Conservation (phyloP, 352 stramenopile genomes). For the Globisporangium nunn region DNA sequence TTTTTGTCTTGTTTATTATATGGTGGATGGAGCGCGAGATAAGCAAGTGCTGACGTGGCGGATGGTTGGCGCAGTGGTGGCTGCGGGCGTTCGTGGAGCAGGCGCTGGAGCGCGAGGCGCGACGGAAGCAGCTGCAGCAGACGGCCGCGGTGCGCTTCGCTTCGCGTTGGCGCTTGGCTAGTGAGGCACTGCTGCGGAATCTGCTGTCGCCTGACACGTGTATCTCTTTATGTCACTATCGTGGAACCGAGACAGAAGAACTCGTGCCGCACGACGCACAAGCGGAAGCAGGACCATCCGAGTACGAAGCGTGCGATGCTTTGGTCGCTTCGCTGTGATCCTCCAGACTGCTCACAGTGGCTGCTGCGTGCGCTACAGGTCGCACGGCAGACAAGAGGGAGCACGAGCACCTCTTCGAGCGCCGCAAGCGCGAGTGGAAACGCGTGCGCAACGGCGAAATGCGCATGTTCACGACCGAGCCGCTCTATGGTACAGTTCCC, state of each 20-base stretch:
- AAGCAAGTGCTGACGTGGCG: neutral
- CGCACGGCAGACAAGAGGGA: slow-evolving; percentile 64
- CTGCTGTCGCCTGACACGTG: neutral
- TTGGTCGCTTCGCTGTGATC: neutral
- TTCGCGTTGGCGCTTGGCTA: no score
- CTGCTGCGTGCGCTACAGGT: slow-evolving; percentile 16
- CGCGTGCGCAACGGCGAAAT: slow-evolving; percentile 58
- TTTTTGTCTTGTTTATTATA: slow-evolving; percentile 1
- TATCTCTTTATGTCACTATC: neutral
- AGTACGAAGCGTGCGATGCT: slow-evolving; percentile 20
- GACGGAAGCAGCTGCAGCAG: slow-evolving; percentile 40
- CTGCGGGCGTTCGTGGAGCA: slow-evolving; percentile 65
- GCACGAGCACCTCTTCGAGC: slow-evolving; percentile 71
- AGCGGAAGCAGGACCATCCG: slow-evolving; percentile 65
- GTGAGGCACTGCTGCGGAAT: neutral
- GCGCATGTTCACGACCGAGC: slow-evolving; percentile 67
- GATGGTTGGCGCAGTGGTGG: slow-evolving; percentile 46
- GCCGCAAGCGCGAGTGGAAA: slow-evolving; percentile 67
- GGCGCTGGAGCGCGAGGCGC: slow-evolving; percentile 51
- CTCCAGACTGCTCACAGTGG: neutral
- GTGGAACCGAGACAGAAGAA: slow-evolving; percentile 19
- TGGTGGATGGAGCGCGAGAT: neutral
- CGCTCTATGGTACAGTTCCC: slow-evolving; percentile 39
- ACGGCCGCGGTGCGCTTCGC: slow-evolving; percentile 22
- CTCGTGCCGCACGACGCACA: slow-evolving; percentile 46